Percentiles rank a stretch among this genome's conserved stretches.
These are phyloP conservation scores for Lablab purpureus DNA, from an alignment of 306 rosid genomes.

Conservation along the genomic window DNA sequence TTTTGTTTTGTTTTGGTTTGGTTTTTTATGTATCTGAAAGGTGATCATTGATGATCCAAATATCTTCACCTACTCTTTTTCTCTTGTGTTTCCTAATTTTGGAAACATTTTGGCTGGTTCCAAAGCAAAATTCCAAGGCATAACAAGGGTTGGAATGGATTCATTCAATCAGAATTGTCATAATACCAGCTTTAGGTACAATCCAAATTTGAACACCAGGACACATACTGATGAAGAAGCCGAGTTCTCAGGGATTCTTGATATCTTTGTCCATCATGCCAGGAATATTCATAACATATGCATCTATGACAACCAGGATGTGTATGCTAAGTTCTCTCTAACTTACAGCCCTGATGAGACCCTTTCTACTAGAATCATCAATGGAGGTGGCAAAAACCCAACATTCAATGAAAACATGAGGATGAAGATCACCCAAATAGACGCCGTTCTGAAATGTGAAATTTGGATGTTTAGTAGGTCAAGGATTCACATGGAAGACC, in stretches of 20 bases:
- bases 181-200: conserved; percentile 60
- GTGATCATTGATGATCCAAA: conserved; percentile 26
- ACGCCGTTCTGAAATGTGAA: conserved; percentile 84
- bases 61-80: conserved; percentile 31
- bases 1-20: background rate
- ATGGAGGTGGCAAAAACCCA: conserved; percentile 86
- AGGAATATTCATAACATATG: conserved; percentile 88
- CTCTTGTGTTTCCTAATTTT: conserved; percentile 30
- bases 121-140: conserved; percentile 2
- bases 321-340: conserved; percentile 86
- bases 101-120: conserved; percentile 25
- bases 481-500: conserved; percentile 79
- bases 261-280: conserved; percentile 83
- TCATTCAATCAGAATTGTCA: conserved; percentile 61
- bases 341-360: conserved; percentile 86
- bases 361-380: conserved; percentile 69
- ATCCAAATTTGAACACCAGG: conserved; percentile 51
- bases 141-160: conserved; percentile 56
- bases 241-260: conserved; percentile 70
- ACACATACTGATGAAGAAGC: conserved; percentile 47
- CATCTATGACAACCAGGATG: conserved; percentile 88
- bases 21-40: conserved; percentile 10
- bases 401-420: conserved; percentile 76
- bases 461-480: conserved; percentile 90
- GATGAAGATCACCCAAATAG: conserved; percentile 66